A percentile compares a stretch with the other conserved stretches of the same genome.
These are phyloP conservation scores for Viola pubescens DNA, from an alignment of 441 rosid genomes.

Conservation along the genomic window DNA sequence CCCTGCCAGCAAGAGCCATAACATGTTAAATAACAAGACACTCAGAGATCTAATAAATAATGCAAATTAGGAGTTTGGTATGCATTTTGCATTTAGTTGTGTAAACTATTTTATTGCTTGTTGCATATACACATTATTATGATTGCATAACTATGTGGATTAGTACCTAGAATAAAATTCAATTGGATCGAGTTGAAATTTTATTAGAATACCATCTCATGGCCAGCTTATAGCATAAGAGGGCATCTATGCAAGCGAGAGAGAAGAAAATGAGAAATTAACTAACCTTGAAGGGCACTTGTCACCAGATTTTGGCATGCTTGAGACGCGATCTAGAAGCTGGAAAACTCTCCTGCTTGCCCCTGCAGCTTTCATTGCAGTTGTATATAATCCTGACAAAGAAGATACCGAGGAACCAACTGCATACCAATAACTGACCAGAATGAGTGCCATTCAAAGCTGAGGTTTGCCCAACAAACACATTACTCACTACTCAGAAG, in stretches of 20 bases:
- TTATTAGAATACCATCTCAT: background rate
- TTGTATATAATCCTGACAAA: slow-evolving; percentile 73
- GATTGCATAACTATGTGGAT: no score
- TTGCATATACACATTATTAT: no score
- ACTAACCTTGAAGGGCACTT: slow-evolving; percentile 69
- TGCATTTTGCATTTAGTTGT: no score
- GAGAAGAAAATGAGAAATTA: slow-evolving; percentile 1
- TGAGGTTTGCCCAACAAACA: background rate
- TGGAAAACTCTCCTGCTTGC: slow-evolving; percentile 94
- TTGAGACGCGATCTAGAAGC: slow-evolving; percentile 76
- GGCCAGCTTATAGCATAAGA: background rate
- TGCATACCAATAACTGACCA: slow-evolving; percentile 30
- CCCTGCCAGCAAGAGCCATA: slow-evolving; percentile 27
- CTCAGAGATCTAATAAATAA: no score
- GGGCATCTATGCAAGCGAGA: background rate
- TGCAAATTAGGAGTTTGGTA: no score
- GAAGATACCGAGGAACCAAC: slow-evolving; percentile 82
- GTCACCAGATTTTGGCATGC: slow-evolving; percentile 73
- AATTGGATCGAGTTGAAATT: background rate
- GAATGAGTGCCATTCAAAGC: background rate
- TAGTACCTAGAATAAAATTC: no score
- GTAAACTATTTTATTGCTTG: no score
- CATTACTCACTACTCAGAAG: background rate
- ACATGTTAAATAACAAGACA: background rate
- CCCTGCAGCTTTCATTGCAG: slow-evolving; percentile 96